Conservation (phyloP, 2,329 filamentous ascomycete species). For the Aspergillus ustus region DNA sequence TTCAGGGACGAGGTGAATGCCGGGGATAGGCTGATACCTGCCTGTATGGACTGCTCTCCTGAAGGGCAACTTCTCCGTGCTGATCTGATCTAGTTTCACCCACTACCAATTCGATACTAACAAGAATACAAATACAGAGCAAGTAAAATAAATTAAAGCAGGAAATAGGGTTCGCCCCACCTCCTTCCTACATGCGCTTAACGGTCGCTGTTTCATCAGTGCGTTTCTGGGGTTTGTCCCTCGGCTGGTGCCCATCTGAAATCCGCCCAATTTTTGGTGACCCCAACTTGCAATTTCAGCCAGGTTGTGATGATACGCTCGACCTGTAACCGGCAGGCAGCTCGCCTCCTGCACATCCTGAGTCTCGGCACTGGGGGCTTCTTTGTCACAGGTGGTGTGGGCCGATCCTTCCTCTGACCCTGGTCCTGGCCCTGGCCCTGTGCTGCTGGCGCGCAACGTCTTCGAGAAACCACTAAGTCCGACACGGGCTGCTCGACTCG, state of each 20-base stretch:
- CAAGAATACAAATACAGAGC: neutral
- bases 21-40: neutral
- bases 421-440: neutral
- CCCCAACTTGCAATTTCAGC: neutral
- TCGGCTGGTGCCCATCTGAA: slow-evolving; percentile 11
- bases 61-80: neutral
- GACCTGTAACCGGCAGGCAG: neutral
- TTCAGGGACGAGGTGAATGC: neutral
- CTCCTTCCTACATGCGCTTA: neutral
- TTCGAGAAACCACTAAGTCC: too few species aligned
- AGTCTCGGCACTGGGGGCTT: neutral
- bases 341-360: neutral
- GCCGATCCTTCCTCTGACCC: neutral
- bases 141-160: neutral
- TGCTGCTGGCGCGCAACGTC: neutral
- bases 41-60: neutral
- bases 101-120: neutral
- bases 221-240: neutral
- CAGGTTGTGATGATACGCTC: neutral
- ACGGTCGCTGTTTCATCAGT: neutral
- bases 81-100: neutral
- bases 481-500: neutral
- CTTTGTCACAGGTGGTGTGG: neutral
- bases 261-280: slow-evolving; percentile 5
- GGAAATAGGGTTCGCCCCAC: neutral